Percentiles rank a stretch among this genome's conserved stretches.
Evolutionary conservation across 495 filamentous ascomycete genomes (phyloP).

Genomic region (Platismatia glauca): DNA sequence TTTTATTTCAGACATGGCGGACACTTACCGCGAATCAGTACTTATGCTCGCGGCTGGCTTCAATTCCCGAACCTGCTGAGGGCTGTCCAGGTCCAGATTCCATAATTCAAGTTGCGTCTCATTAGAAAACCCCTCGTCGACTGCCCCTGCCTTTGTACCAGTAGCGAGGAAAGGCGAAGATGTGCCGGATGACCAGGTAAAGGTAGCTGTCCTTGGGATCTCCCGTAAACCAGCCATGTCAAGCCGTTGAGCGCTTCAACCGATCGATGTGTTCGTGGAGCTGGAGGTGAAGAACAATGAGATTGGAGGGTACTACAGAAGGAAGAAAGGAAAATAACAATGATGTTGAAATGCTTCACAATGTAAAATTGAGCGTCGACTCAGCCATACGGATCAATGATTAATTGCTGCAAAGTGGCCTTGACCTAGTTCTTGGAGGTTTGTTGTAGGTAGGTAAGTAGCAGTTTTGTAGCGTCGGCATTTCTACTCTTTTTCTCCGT

Average conservation of each 20-base stretch:
- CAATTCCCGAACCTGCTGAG: constrained; percentile 67
- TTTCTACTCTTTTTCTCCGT: background rate
- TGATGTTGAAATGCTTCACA: background rate
- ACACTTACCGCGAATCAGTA: constrained; percentile 76
- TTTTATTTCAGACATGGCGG: background rate
- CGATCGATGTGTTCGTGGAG: constrained; percentile 21
- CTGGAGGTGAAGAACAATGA: background rate
- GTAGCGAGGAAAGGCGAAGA: constrained; percentile 75
- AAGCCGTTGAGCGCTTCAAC: constrained; percentile 25
- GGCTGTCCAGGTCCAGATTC: constrained; percentile 75
- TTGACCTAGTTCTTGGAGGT: too few relatives aligned
- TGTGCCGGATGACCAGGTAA: constrained; percentile 85
- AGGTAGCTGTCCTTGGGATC: constrained; percentile 90
- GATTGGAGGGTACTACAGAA: background rate
- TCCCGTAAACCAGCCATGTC: constrained; percentile 92
- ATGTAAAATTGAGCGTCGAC: background rate
- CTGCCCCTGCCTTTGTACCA: constrained; percentile 90
- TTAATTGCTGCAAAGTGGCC: constrained; percentile 6
- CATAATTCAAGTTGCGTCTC: constrained; percentile 95
- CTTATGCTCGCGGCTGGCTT: constrained; percentile 74
- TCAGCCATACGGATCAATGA: background rate
- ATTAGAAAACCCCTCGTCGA: constrained; percentile 94
- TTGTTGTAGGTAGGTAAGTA: too few relatives aligned
- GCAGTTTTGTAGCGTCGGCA: constrained; percentile 6
- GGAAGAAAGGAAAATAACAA: background rate